Evolutionary conservation across 176 grass and related monocot species (phyloP), one percentile per base, ranked within the genome.

Genomic region (Puccinellia tenuiflora): DNA sequence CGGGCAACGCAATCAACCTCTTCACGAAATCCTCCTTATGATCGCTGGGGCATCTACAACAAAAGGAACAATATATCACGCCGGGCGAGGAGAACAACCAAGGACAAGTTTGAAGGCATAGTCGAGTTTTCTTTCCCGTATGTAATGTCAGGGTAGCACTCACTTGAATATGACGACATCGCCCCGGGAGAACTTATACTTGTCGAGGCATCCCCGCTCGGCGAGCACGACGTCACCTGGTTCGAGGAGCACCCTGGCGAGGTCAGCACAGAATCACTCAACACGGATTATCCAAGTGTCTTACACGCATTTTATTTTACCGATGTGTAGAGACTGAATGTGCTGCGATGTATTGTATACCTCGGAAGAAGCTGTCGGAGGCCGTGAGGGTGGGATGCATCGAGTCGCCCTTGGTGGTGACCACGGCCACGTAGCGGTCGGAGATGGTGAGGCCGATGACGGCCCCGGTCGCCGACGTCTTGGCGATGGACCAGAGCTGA

Each of bases 301-400:
- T 43, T 24, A 25, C 54, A 12, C 10, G n/a, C 55, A 53, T 21
- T 21, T 21, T n/a, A 6, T n/a, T 21, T 11, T n/a, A 4, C 48
- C 34, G 13, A 52, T 59, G 8, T n/a, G 18, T 65, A 80, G 45
- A 56, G 83, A 79, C 52, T 86, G 79, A 86, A 83, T 67, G 68
- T 15, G 68, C 26, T 15, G 68, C 26, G 5, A 35, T 34, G 10
- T 43, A 70, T n/a, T n/a, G n/a, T 52, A 40, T 85, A 91, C 88
- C 84, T 81, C 50, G n/a, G 15, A 92, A 89, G 55, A 21, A 60
- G 73, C 16, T 65, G 37, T n/a, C 48, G 48, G 81, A n/a, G 20
- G 87, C 88, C 40, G 89, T 63, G 63, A 98, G 86, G 12, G 92
- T 95, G 42, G 96, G 96, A 80, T 90, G 73, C 96, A 98, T 98